Conservation (phyloP, 805 yeast genomes). For the Wickerhamiella azymoides region DNA sequence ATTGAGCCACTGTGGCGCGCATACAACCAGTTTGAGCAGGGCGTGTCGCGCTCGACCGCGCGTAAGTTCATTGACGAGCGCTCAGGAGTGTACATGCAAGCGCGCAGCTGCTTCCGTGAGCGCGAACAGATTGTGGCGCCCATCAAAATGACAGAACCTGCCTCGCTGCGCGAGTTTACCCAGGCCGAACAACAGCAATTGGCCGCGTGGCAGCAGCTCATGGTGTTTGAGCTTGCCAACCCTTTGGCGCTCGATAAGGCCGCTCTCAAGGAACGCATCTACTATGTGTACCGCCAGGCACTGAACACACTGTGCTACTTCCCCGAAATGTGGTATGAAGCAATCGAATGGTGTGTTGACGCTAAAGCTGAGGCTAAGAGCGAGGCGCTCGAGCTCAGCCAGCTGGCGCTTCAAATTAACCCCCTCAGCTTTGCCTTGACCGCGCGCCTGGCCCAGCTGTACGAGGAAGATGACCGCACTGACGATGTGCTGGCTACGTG, state of each 20-base stretch:
- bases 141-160: conserved; percentile 30
- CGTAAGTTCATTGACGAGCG: conserved; percentile 72
- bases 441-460: conserved; percentile 52
- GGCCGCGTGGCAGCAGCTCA: conserved; percentile 56
- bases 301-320: conserved; percentile 45
- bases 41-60: conserved; percentile 58
- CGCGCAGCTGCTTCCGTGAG: conserved; percentile 64
- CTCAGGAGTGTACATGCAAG: conserved; percentile 75
- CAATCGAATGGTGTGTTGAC: conserved; percentile 28
- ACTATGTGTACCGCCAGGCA: conserved; percentile 61
- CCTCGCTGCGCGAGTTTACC: conserved; percentile 20
- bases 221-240: conserved; percentile 64
- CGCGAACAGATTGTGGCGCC: conserved; percentile 45
- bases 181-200: conserved; percentile 30
- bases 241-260: conserved; percentile 44
- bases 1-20: conserved; percentile 70
- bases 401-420: conserved; percentile 45
- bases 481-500: conserved; percentile 39
- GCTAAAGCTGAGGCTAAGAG: conserved; percentile 6
- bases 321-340: conserved; percentile 64
- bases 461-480: conserved; percentile 43
- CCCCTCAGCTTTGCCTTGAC: conserved; percentile 57
- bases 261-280: conserved; percentile 40
- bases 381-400: conserved; percentile 33
- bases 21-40: conserved; percentile 75